A percentile compares a stretch with the other conserved stretches of the same genome.
Evolutionary conservation across 176 grass and related monocot genomes (phyloP).

Genomic region (bread wheat (Triticum aestivum)): IWGSC_CS_RefSeq_v2.1 NC_057803.1:490965534-490966033

Average conservation of each 20-base stretch:
- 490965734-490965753: slow-evolving; percentile 81
- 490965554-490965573: not conserved
- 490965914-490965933: slow-evolving; percentile 68
- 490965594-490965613: not conserved
- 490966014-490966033: not conserved
- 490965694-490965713: slow-evolving; percentile 85
- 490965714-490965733: slow-evolving; percentile 88
- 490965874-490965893: slow-evolving; percentile 82
- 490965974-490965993: not conserved
- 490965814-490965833: slow-evolving; percentile 87
- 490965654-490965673: slow-evolving; percentile 66
- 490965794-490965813: slow-evolving; percentile 70
- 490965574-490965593: not conserved
- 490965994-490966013: not conserved
- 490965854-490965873: slow-evolving; percentile 87
- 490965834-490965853: slow-evolving; percentile 89
- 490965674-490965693: slow-evolving; percentile 77
- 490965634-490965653: slow-evolving; percentile 81
- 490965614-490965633: slow-evolving; percentile 73
- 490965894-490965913: slow-evolving; percentile 78
- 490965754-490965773: slow-evolving; percentile 59
- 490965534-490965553: not conserved
- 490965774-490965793: slow-evolving; percentile 65
- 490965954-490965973: not conserved
- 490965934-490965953: slow-evolving; percentile 75